These are phyloP conservation scores for Metschnikowia baotianmanensis DNA, from an alignment of 805 yeast genomes.

Conservation along the genomic window DNA sequence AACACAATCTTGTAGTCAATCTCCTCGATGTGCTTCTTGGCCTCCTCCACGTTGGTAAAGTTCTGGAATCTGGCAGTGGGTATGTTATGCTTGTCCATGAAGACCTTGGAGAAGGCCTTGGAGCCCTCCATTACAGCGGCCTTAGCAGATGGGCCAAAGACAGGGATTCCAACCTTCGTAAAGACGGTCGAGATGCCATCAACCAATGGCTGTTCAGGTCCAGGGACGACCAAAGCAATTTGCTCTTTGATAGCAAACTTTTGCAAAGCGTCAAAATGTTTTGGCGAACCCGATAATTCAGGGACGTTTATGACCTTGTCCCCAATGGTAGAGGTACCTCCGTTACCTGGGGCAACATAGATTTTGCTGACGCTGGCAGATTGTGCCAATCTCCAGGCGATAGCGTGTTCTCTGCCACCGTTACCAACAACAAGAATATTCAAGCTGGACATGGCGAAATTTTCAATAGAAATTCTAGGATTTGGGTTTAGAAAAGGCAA, in stretches of 20 bases:
- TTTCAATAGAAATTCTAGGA: neutral
- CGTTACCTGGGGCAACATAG: constrained; percentile 96
- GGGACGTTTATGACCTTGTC: constrained; percentile 67
- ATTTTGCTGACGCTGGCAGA: constrained; percentile 69
- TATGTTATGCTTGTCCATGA: constrained; percentile 87
- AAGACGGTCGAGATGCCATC: constrained; percentile 83
- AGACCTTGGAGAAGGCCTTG: constrained; percentile 88
- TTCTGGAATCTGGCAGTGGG: constrained; percentile 92
- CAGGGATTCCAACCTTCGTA: constrained; percentile 84
- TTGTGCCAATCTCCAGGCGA: constrained; percentile 86
- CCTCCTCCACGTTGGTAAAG: constrained; percentile 74
- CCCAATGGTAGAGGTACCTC: constrained; percentile 66
- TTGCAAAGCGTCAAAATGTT: constrained; percentile 68
- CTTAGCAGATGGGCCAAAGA: constrained; percentile 89
- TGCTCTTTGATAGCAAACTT: constrained; percentile 68
- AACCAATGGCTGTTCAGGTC: constrained; percentile 98
- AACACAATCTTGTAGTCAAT: constrained; percentile 79
- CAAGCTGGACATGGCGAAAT: constrained; percentile 15
- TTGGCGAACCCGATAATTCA: constrained; percentile 56
- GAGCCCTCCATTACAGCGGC: constrained; percentile 98
- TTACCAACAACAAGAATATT: constrained; percentile 80
- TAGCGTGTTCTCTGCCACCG: constrained; percentile 99
- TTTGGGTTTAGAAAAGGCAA: neutral
- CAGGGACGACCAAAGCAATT: constrained; percentile 82
- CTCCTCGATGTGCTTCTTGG: constrained; percentile 63